These are phyloP conservation scores for Camellia lanceoleosa DNA, from an alignment of 148 eudicot species.

Conservation along the genomic window DNA sequence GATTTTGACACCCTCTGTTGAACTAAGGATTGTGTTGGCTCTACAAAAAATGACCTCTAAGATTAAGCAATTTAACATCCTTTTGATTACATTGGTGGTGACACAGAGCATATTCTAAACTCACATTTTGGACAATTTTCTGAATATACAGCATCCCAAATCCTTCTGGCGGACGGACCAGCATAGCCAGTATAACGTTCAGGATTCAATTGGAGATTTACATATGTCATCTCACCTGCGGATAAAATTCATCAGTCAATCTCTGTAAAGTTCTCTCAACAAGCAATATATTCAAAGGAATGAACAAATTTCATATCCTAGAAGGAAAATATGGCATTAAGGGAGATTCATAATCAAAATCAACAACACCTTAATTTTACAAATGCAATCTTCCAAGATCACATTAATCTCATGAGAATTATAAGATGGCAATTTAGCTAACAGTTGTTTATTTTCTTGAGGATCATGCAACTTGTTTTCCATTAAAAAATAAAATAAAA, in stretches of 20 bases:
- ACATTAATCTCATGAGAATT: neutral
- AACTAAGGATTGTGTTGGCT: neutral
- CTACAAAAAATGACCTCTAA: neutral
- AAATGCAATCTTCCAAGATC: neutral
- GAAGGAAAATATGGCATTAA: slow-evolving; percentile 2
- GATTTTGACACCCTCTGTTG: neutral
- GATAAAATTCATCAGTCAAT: slow-evolving; percentile 1
- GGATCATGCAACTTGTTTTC: neutral
- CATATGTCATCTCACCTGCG: slow-evolving; percentile 98
- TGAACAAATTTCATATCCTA: slow-evolving; percentile 1
- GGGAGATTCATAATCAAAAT: slow-evolving; percentile 11
- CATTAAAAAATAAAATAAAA: neutral
- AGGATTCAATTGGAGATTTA: slow-evolving; percentile 82
- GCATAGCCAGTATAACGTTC: slow-evolving; percentile 89
- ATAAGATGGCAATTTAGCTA: neutral
- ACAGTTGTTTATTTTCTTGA: neutral
- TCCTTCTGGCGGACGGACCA: slow-evolving; percentile 92
- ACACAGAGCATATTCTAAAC: slow-evolving; percentile 13
- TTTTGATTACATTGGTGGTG: neutral
- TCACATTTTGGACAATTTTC: slow-evolving; percentile 95
- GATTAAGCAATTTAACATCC: neutral
- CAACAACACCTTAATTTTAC: neutral
- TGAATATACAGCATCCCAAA: slow-evolving; percentile 93
- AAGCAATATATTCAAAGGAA: neutral
- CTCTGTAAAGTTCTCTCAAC: neutral